Conservation (phyloP, 139 green algal species). For the Auxenochlorella pyrenoidosa region DNA sequence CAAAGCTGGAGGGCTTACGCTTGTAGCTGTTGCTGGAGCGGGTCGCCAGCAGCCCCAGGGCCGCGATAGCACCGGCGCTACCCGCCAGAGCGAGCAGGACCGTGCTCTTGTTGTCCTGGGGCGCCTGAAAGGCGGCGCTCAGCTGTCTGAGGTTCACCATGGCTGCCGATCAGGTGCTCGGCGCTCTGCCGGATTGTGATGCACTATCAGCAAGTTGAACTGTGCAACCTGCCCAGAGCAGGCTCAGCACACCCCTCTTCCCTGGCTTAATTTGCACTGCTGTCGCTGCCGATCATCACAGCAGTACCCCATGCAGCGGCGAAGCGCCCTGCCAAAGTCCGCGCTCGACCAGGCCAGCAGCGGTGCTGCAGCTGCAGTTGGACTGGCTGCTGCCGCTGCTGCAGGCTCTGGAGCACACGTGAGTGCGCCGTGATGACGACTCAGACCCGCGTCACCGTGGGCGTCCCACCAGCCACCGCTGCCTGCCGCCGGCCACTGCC, state of each 20-base stretch:
- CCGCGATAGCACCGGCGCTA: slow-evolving; percentile 23
- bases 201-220: no score
- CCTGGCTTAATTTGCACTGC: no score
- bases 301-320: background rate
- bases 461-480: background rate
- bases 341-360: background rate
- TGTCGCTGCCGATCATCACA: no score
- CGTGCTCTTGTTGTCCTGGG: slow-evolving; percentile 50
- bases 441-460: background rate
- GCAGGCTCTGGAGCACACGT: slow-evolving; percentile 9
- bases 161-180: background rate
- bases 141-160: slow-evolving; percentile 1
- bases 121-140: slow-evolving; percentile 1
- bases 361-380: background rate
- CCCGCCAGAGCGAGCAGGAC: slow-evolving; percentile 23
- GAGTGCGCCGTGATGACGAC: background rate
- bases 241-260: no score
- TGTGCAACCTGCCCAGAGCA: no score
- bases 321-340: background rate
- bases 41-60: background rate
- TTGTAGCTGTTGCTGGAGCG: slow-evolving; percentile 32
- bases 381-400: background rate
- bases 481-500: background rate
- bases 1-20: slow-evolving; percentile 64
- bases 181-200: no score